Conservation (phyloP, 352 stramenopile genomes). For the Phytophthora crassamura region DNA sequence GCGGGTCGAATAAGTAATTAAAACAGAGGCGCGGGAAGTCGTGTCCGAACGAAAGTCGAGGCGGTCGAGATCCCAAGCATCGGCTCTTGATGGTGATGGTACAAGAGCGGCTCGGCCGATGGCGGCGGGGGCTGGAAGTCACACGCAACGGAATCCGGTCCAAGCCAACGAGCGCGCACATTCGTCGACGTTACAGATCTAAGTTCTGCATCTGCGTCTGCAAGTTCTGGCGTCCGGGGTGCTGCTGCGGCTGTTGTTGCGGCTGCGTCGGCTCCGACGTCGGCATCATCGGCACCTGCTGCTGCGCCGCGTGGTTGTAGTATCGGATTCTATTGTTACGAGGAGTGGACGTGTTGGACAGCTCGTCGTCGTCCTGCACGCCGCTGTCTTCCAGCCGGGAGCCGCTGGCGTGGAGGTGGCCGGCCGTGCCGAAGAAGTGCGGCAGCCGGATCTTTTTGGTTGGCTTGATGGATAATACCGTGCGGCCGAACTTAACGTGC, state of each 20-base stretch:
- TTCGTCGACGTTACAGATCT: slow-evolving; percentile 64
- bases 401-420: slow-evolving; percentile 56
- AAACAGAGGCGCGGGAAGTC: slow-evolving; percentile 34
- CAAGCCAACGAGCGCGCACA: slow-evolving; percentile 31
- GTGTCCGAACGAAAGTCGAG: slow-evolving; percentile 23
- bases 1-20: slow-evolving; percentile 41
- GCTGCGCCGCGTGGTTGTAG: slow-evolving; percentile 52
- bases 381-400: slow-evolving; percentile 63
- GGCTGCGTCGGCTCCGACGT: slow-evolving; percentile 28
- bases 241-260: slow-evolving; percentile 42
- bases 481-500: slow-evolving; percentile 88
- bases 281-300: slow-evolving; percentile 40
- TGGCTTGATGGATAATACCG: slow-evolving; percentile 88
- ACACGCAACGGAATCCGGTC: slow-evolving; percentile 26
- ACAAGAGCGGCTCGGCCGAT: slow-evolving; percentile 46
- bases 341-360: slow-evolving; percentile 60
- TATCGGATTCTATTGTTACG: slow-evolving; percentile 75
- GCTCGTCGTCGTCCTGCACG: slow-evolving; percentile 67
- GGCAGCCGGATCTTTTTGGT: slow-evolving; percentile 90
- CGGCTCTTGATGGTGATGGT: slow-evolving; percentile 49
- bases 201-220: slow-evolving; percentile 78
- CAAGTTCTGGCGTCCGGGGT: slow-evolving; percentile 45
- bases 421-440: slow-evolving; percentile 77
- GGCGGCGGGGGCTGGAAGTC: slow-evolving; percentile 17
- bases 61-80: slow-evolving; percentile 41